Conservation (phyloP, 805 yeast species). For the Hemisphaericaspora nanyangensis region DNA sequence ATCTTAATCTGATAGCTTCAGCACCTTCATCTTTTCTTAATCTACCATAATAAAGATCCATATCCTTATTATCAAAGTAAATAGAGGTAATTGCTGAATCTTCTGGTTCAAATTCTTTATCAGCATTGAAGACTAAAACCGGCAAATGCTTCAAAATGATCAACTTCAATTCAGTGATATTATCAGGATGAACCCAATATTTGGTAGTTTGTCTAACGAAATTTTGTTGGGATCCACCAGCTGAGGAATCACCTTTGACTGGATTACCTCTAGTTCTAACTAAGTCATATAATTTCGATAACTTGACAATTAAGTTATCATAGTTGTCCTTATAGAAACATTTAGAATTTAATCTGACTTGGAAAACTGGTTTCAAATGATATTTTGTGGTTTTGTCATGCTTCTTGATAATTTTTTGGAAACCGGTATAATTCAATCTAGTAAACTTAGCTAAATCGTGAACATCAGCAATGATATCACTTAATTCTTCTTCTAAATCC, state of each 20-base stretch:
- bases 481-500: conserved; percentile 40
- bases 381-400: conserved; percentile 83
- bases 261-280: conserved; percentile 97
- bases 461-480: conserved; percentile 91
- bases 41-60: conserved; percentile 93
- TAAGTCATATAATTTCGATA: conserved; percentile 83
- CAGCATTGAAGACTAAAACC: conserved; percentile 92
- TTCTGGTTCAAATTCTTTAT: conserved; percentile 91
- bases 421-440: conserved; percentile 92
- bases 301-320: conserved; percentile 82
- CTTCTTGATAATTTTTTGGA: conserved; percentile 93
- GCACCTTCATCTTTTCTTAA: conserved; percentile 97
- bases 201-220: conserved; percentile 98
- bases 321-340: conserved; percentile 96
- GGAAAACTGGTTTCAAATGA: conserved; percentile 85
- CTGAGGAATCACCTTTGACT: conserved; percentile 88
- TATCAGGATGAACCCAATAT: conserved; percentile 99
- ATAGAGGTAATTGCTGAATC: conserved; percentile 97
- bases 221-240: conserved; percentile 98
- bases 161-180: conserved; percentile 92
- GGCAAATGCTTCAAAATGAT: conserved; percentile 93
- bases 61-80: conserved; percentile 83
- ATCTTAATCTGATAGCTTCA: conserved; percentile 94
- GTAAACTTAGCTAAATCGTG: conserved; percentile 95
- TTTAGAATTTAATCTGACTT: conserved; percentile 86